Conservation (phyloP, 805 yeast genomes). For the Kodamaea leandrae region DNA sequence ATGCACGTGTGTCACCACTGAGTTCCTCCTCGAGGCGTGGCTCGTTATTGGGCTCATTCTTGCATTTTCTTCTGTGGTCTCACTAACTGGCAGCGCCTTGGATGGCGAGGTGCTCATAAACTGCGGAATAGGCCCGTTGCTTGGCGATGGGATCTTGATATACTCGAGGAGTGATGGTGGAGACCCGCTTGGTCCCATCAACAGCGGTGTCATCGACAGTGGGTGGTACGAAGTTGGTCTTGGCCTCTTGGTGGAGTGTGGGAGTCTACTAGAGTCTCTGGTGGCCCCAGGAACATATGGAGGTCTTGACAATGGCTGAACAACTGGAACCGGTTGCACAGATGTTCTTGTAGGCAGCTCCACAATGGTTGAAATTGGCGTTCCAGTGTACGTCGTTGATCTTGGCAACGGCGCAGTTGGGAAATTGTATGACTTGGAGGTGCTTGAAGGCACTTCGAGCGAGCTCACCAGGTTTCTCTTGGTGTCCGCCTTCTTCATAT, state of each 20-base stretch:
- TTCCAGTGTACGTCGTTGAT: conserved; percentile 30
- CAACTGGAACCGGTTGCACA: background rate
- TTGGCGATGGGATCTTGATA: conserved; percentile 34
- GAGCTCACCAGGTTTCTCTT: conserved; percentile 21
- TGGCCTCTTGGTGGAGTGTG: conserved; percentile 55
- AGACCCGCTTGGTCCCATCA: conserved; percentile 15
- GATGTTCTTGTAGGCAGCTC: conserved; percentile 39
- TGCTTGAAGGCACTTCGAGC: conserved; percentile 15
- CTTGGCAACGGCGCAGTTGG: conserved; percentile 16
- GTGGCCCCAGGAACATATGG: conserved; percentile 1
- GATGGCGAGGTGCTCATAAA: conserved; percentile 42
- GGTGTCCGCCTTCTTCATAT: background rate
- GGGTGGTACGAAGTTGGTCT: conserved; percentile 88
- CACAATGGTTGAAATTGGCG: conserved; percentile 44
- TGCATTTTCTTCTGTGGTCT: conserved; percentile 12
- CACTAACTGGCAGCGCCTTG: conserved; percentile 28
- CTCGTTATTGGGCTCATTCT: conserved; percentile 8
- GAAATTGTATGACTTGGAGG: conserved; percentile 14
- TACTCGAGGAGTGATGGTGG: conserved; percentile 29
- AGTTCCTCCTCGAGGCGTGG: conserved; percentile 30
- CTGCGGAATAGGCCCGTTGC: conserved; percentile 29
- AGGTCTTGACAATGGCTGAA: conserved; percentile 2
- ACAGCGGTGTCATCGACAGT: conserved; percentile 41
- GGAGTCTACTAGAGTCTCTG: conserved; percentile 33
- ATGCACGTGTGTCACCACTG: conserved; percentile 43